Conservation (phyloP, 1,284 basidiomycete genomes). For the Cutaneotrichosporon cyanovorans region DNA sequence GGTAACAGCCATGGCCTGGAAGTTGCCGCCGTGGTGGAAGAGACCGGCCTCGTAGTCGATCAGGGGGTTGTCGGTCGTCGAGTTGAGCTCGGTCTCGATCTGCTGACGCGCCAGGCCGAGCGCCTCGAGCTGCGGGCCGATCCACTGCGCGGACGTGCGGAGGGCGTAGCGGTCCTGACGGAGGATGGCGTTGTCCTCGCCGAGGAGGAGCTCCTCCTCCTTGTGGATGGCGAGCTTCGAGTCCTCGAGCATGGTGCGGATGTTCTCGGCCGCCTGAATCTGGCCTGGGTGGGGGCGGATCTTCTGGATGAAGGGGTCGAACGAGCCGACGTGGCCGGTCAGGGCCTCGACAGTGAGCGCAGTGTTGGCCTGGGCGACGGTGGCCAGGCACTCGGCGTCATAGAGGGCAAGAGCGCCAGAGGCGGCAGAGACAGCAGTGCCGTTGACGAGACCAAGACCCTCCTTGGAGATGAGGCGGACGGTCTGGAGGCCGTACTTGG, state of each 20-base stretch:
- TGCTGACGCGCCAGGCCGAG: conserved; percentile 12
- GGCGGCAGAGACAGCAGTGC: conserved; percentile 16
- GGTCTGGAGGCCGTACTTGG: conserved; percentile 13
- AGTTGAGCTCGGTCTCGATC: conserved; percentile 20
- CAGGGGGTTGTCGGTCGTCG: conserved; percentile 19
- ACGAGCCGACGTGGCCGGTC: conserved; percentile 15
- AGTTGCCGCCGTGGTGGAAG: conserved; percentile 22
- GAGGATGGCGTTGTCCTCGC: conserved; percentile 13
- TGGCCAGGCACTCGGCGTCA: conserved; percentile 20
- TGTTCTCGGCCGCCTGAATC: conserved; percentile 13
- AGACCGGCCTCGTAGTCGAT: conserved; percentile 15
- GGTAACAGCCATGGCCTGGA: conserved; percentile 19
- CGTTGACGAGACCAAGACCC: conserved; percentile 19
- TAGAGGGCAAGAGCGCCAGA: conserved; percentile 15
- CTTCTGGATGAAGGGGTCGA: conserved; percentile 16
- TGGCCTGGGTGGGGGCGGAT: conserved; percentile 17
- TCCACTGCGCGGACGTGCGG: conserved; percentile 17
- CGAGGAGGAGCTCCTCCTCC: conserved; percentile 11
- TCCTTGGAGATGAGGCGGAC: conserved; percentile 14
- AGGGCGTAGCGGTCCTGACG: conserved; percentile 21
- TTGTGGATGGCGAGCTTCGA: conserved; percentile 14
- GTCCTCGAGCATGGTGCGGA: conserved; percentile 14
- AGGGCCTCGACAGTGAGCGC: conserved; percentile 17
- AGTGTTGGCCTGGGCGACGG: conserved; percentile 15
- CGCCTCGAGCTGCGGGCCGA: conserved; percentile 18